A percentile compares a stretch with the other conserved stretches of the same genome.
phyloP scores from a whole-genome alignment of 2,329 filamentous ascomycete species.

The Calonectria honghensis region DNA sequence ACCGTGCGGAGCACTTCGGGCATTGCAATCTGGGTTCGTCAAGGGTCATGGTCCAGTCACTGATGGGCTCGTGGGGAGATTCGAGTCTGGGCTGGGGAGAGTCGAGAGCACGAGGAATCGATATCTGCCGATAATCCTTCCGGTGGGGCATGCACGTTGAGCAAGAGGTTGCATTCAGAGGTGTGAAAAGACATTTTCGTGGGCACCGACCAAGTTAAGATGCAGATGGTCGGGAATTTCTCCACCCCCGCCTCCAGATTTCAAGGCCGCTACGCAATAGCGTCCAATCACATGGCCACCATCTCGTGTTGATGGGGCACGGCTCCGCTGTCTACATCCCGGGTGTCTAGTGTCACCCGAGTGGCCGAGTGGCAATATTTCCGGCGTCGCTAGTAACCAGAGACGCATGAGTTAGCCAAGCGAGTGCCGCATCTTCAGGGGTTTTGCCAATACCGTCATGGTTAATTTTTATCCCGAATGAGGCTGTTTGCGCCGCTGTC shows the following conservation, averaged over 20 bases:
- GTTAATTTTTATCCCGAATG: background rate
- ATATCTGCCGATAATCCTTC: background rate
- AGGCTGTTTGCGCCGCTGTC: background rate
- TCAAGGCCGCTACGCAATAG: background rate
- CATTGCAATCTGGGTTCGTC: background rate
- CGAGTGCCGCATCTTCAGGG: background rate
- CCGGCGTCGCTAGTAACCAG: too few species aligned
- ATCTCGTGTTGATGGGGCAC: background rate
- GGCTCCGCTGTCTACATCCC: background rate
- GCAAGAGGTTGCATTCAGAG: background rate
- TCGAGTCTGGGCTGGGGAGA: background rate
- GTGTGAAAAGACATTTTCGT: background rate
- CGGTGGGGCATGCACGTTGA: background rate
- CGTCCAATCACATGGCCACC: background rate
- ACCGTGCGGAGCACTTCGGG: background rate
- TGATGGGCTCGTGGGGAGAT: background rate
- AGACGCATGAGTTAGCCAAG: background rate
- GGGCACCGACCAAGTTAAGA: background rate
- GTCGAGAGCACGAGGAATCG: background rate
- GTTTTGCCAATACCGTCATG: background rate
- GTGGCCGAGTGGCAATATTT: background rate
- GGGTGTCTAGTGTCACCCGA: background rate
- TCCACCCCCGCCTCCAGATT: constrained; percentile 12
- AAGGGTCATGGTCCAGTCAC: constrained; percentile 47
- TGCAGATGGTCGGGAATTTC: constrained; percentile 2